Evolutionary conservation across 108 stramenopile genomes (phyloP), one percentile per base, ranked within the genome.

Genomic region (Cyclotella baltica): DNA sequence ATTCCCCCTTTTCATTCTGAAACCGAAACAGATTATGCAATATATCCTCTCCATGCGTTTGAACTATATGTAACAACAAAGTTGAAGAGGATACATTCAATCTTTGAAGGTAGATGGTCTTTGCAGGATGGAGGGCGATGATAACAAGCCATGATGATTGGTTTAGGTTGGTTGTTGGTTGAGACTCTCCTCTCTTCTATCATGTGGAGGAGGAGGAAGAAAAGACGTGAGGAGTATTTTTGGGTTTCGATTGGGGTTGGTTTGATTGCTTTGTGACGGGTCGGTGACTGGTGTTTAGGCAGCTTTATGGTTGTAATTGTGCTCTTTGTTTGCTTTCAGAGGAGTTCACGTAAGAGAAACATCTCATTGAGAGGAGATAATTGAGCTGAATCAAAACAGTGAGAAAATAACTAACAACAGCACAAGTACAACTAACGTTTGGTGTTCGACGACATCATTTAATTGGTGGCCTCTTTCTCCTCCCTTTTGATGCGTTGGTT

Each of bases 1-100:
- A 93, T 36, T 56, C 59, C 34, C 85, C 84, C 71, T 91, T 89
- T 25, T 67, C 67, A 76, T 92, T 89, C 62, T 94, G 86, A 30
- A 94, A 74, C 93, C 93, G 92, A 59, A 83, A 81, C 15, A 86
- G 88, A 29, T 87, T 84, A 18, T 58, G 66, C 31, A 84, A 48
- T 27, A 82, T 33, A 33, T 71, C 64, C 8, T 52, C 38, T 28
- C 81, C 71, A 23, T 16, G 22, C 40, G 40, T 11, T 43, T 43
- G 40, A 43, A 43, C 8, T 36, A 75, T 16, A 72, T 50, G 48
- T 69, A 80, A 28, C 70, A 67, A 46, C 2, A 62, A 38, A 10
- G 40, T 62, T 33, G 40, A 34, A 33, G 77, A 76, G 64, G 69
- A 59, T n/a, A 85, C 48, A 47, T 85, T 51, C 30, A 88, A 69